Base-by-base conservation (phyloP, 2,329 filamentous ascomycete genomes). In the Neonectria neomacrospora region DNA sequence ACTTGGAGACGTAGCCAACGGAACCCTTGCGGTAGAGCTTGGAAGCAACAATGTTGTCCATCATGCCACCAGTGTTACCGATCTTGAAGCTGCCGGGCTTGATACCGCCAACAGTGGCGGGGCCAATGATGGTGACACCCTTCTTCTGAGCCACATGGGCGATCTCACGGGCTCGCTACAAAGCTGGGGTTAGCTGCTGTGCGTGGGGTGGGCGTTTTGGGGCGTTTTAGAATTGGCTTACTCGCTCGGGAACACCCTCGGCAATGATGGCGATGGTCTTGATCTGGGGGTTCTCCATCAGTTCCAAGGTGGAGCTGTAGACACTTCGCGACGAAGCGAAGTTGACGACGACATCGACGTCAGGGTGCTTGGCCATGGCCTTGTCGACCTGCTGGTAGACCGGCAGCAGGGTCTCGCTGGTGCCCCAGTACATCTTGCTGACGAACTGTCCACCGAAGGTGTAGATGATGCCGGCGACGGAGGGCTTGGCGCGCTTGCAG, bases 381-480 rank as follows among this genome's bases (percentile, higher is more conserved):
- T 97, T 97, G 74, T 89, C 85, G 53, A 94, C 91, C 77, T 93
- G 88, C 85, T 99, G 95, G 89, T 99, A 99, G 80, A 99, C 96
- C 68, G 96, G 96, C 74, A 99, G 89, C 71, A 99, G 90, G 68
- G 96, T 99, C 88, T 99, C 96, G 85, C 94, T 97, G 78, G 96
- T 99, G 78, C 96, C 96, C 96, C 96, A 99, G 92, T 99, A 99
- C 96, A 99, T 98, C 91, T 99, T 99, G 90, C 94, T 97, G 80
- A 99, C 96, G 90, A 99, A 99, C 85, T 99, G 96, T 73, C 96
- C 96, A 80, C 96, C 96, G 79, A 99, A 99, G 75, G 96, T 97
- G 88, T 99, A 99, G 88, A 99, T 98, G 84, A 99, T 98, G 80
- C 94, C 96, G 72, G 96, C 96, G 63, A 99, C 96, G 63, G 96